phyloP scores from a whole-genome alignment of 176 grass and related monocot species.

The Eremochloa ophiuroides region DNA sequence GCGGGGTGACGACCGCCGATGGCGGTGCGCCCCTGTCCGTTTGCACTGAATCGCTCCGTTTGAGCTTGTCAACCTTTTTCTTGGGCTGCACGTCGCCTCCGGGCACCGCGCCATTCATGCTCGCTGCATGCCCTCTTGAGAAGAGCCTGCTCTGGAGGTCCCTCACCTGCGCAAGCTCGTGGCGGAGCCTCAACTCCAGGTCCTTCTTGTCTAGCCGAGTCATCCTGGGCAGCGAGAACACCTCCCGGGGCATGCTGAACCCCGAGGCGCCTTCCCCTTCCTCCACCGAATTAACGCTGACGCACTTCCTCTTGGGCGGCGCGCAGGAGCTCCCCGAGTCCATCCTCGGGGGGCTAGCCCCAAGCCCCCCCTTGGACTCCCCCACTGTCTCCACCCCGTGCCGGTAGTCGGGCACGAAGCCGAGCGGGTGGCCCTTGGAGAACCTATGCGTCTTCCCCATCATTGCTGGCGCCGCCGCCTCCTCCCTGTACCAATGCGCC shows the following conservation, averaged over 20 bases:
- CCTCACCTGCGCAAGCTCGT: conserved; percentile 58
- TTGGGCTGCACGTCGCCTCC: conserved; percentile 23
- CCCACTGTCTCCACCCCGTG: conserved; percentile 68
- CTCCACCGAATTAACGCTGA: conserved; percentile 31
- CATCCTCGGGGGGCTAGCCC: conserved; percentile 35
- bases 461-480: conserved; percentile 25
- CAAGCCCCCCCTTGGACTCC: conserved; percentile 56
- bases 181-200: conserved; percentile 48
- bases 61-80: conserved; percentile 44
- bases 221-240: conserved; percentile 56
- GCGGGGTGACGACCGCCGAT: not conserved
- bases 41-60: conserved; percentile 49
- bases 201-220: conserved; percentile 45
- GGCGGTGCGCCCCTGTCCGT: conserved; percentile 30
- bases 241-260: conserved; percentile 50
- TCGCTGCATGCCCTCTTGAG: conserved; percentile 7
- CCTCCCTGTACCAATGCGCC: conserved; percentile 18
- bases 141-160: conserved; percentile 54
- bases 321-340: conserved; percentile 72
- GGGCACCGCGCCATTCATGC: conserved; percentile 24
- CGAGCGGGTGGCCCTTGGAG: conserved; percentile 71
- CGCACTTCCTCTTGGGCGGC: conserved; percentile 62
- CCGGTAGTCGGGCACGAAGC: conserved; percentile 77
- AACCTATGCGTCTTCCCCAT: conserved; percentile 96
- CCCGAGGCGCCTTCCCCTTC: not conserved